Conservation (phyloP, 2,329 filamentous ascomycete species). For the Calonectria pteridis region DNA sequence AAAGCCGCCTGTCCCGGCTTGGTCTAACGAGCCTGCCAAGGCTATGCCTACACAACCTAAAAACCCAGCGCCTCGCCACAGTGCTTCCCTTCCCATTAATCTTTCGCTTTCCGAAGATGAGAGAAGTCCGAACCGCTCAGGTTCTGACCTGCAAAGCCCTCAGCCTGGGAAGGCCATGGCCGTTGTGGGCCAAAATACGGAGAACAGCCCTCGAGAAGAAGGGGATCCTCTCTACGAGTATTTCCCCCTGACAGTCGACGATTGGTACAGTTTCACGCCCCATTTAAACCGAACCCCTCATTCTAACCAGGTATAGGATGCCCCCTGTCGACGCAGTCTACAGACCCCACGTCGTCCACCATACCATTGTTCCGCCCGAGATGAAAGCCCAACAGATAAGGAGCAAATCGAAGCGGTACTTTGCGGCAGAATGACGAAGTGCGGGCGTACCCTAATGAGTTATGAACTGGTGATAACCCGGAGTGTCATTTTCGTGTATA, state of each 20-base stretch:
- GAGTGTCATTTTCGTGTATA: constrained; percentile 34
- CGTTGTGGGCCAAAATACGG: constrained; percentile 52
- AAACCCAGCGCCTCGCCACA: constrained; percentile 42
- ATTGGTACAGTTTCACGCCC: constrained; percentile 69
- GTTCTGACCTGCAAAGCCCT: constrained; percentile 65
- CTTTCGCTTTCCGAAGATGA: constrained; percentile 73
- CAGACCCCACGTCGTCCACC: constrained; percentile 92
- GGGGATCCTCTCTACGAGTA: constrained; percentile 93
- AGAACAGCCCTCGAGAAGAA: constrained; percentile 77
- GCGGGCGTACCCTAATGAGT: constrained; percentile 35
- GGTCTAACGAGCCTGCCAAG: constrained; percentile 54
- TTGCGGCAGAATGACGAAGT: constrained; percentile 68
- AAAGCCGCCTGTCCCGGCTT: constrained; percentile 67
- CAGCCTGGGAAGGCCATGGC: constrained; percentile 56
- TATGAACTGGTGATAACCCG: constrained; percentile 33
- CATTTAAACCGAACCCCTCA: neutral
- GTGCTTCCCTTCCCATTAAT: constrained; percentile 57
- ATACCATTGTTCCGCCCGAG: constrained; percentile 79
- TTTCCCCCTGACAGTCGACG: constrained; percentile 90
- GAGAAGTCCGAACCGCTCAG: constrained; percentile 65
- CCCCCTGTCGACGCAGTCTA: constrained; percentile 92
- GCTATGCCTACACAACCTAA: constrained; percentile 34
- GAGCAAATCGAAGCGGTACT: constrained; percentile 78
- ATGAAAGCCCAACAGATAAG: constrained; percentile 76
- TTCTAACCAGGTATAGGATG: constrained; percentile 66